A percentile compares a stretch with the other conserved stretches of the same genome.
Evolutionary conservation across 2,329 filamentous ascomycete species (phyloP).

Genomic region (Aspergillus puulaauensis): DNA sequence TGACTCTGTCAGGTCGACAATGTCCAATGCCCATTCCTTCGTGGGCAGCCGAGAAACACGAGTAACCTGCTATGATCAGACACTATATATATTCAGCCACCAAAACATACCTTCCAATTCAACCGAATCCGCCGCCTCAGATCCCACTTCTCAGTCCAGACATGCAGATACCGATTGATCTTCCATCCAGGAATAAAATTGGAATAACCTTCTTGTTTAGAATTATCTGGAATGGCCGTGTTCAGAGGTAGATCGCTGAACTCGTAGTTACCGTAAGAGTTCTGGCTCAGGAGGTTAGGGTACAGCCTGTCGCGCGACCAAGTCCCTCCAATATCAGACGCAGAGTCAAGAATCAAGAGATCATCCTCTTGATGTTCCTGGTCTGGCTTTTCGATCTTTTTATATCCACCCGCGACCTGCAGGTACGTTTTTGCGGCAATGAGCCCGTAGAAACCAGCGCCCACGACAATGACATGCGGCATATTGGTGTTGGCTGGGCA

Average conservation of each 20-base stretch:
- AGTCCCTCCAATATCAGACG: conserved; percentile 25
- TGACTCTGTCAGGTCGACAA: background rate
- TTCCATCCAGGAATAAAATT: conserved; percentile 29
- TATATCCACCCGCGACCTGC: conserved; percentile 17
- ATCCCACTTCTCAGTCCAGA: conserved; percentile 24
- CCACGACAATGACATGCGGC: background rate
- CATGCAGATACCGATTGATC: conserved; percentile 26
- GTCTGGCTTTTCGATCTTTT: background rate
- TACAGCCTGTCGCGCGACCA: conserved; percentile 29
- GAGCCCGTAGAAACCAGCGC: conserved; percentile 23
- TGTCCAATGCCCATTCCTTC: conserved; percentile 24
- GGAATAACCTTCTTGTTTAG: background rate
- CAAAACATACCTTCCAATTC: conserved; percentile 19
- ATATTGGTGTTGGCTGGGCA: background rate
- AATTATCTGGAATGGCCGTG: conserved; percentile 12
- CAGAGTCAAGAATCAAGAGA: conserved; percentile 27
- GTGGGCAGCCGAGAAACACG: conserved; percentile 17
- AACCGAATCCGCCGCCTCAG: conserved; percentile 22
- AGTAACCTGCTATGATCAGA: background rate
- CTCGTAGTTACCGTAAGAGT: conserved; percentile 29
- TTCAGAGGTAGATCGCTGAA: conserved; percentile 26
- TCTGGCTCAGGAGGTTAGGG: conserved; percentile 29
- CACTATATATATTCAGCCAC: background rate
- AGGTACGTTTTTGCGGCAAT: conserved; percentile 31
- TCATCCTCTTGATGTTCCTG: background rate